Conservation (phyloP, 1,284 basidiomycete genomes). For the Rhodofomes roseus region DNA sequence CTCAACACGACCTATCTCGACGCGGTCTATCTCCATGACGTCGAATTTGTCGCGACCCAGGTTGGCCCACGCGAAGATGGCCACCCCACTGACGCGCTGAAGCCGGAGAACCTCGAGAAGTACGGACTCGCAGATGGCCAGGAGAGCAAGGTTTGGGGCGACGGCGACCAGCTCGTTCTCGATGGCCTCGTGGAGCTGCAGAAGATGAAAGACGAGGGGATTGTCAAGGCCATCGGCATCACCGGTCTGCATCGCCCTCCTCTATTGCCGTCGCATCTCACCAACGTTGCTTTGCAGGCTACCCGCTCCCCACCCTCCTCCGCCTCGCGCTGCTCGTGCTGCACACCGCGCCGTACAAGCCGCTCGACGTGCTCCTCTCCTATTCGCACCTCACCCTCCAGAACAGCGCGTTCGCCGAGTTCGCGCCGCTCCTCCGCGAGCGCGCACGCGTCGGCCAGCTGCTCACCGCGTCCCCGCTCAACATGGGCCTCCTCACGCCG, state of each 20-base stretch:
- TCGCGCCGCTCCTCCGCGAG: constrained; percentile 54
- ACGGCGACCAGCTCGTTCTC: constrained; percentile 80
- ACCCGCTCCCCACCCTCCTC: constrained; percentile 86
- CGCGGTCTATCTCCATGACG: constrained; percentile 87
- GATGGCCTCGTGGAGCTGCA: constrained; percentile 72
- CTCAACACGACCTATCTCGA: constrained; percentile 84
- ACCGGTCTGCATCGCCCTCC: constrained; percentile 48
- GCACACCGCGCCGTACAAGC: constrained; percentile 57
- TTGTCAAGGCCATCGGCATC: constrained; percentile 81
- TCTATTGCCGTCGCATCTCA: not conserved
- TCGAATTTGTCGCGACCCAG: constrained; percentile 78
- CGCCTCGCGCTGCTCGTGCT: constrained; percentile 77
- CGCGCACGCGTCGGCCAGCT: constrained; percentile 71
- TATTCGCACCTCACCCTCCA: constrained; percentile 90
- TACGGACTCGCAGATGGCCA: constrained; percentile 64
- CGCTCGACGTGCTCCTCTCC: constrained; percentile 79
- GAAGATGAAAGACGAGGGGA: constrained; percentile 74
- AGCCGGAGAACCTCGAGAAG: constrained; percentile 32
- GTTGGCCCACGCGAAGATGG: constrained; percentile 50
- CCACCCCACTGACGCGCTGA: constrained; percentile 53
- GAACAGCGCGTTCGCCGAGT: constrained; percentile 65
- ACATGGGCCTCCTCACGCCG: constrained; percentile 85
- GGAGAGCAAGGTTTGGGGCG: constrained; percentile 60
- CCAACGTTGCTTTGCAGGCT: constrained; percentile 47
- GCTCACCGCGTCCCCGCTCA: constrained; percentile 84